Base-by-base conservation (phyloP, 225 moss, liverwort and hornwort species). In the Marchantia paleacea region DNA sequence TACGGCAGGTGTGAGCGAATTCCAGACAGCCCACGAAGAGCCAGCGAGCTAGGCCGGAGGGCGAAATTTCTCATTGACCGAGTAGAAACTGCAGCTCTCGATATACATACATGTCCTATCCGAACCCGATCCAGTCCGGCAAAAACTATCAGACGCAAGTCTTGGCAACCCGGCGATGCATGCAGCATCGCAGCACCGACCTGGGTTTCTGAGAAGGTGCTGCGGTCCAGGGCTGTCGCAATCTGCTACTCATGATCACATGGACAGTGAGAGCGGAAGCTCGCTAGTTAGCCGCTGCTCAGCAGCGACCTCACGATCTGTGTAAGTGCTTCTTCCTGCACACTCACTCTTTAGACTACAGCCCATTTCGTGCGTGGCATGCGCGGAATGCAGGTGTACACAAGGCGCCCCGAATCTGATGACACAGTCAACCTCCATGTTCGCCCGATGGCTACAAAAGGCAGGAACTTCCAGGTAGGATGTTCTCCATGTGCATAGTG, bases 361-460 rank as follows among this genome's bases (percentile, higher is more conserved):
- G 24, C 10, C 13, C 29, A 31, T 26, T 57, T 12, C 68, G 68
- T 68, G 68, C 11, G 68, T 13, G 68, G 68, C 68, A 68, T 68
- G 68, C 12, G 68, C 68, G 28, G 30, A 29, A 31, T 29, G 68
- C 68, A 30, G 13, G 3, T 14, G 68, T 13, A 28, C 68, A 30
- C 29, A 29, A 31, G 29, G 28, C 30, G 68, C 68, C 4, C 26
- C 28, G 68, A 68, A 68, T 68, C 28, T 68, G 16, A 31, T 31
- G 68, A 68, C 68, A 68, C 29, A 9, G 68, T 68, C 30, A 30
- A 30, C 68, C 68, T 22, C 62, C 62, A 31, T 68, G 68, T 68
- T 30, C 5, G 68, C 26, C 13, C 31, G 31, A 62, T 24, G 22
- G 31, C 9, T 14, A 8, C 52, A 26, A 3, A 13, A 25, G 72